Evolutionary conservation across 257 asterid species (phyloP), one percentile per base, ranked within the genome.

Genomic region (Solanum corneliomulleri): DNA sequence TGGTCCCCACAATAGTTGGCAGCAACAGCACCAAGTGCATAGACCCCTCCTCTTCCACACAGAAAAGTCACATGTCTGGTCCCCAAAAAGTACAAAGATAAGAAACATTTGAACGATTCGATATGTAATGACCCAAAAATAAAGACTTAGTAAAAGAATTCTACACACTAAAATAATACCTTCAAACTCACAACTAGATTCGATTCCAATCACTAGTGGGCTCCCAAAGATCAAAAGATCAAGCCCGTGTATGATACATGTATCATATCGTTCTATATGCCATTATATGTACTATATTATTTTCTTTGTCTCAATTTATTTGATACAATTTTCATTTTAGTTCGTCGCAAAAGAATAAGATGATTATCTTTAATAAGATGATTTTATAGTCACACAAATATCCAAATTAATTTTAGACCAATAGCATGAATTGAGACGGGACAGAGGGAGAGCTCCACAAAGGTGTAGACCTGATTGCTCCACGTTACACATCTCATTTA

Each of bases 31-130:
- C 97, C 97, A 84, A 94, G 92, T 15, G 94, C 95, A 88, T 91
- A 93, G 70, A 91, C 83, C 89, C 97, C 96, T 88, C 96, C 95
- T 91, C 92, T 90, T 86, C 97, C 96, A 88, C 95, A 92, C n/a
- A 94, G 88, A 87, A 94, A 94, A 56, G 97, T 93, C 89, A 93
- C 91, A 64, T 91, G 92, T 87, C 97, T 94, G 92, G 45, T 68
- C 83, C 90, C 82, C 62, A 31, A 47, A 29, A 29, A 27, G 86
- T 44, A 52, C 41, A 82, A 20, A 41, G 69, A 82, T 68, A 31
- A 85, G 35, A 81, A 56, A 29, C 42, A 52, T 52, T 70, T 47
- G 82, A 49, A 72, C 39, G 44, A 72, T 15, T 72, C 2, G 58
- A 86, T 23, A 86, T 71, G 23, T 71, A 16, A 85, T 71, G 35